Evolutionary conservation across 768 basidiomycete species (phyloP).

Genomic region (Porpolomopsis calyptriformis): DNA sequence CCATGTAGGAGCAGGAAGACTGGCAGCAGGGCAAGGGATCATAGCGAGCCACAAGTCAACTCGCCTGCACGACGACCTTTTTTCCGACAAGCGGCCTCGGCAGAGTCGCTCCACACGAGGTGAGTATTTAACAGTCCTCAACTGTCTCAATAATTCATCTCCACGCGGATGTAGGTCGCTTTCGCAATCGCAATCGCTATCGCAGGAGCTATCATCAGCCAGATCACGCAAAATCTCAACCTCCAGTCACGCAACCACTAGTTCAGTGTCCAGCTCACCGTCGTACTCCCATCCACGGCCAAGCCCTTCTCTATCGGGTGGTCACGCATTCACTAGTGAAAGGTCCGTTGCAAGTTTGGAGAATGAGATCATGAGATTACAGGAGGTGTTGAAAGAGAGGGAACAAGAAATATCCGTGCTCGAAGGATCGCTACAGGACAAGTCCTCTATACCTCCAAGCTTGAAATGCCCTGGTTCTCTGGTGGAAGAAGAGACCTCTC

Average conservation of each 20-base stretch:
- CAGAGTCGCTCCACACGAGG: conserved; percentile 85
- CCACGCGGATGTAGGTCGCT: conserved; percentile 51
- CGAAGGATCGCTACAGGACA: conserved; percentile 40
- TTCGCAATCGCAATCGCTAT: conserved; percentile 90
- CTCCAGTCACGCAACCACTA: conserved; percentile 67
- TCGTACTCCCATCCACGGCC: conserved; percentile 45
- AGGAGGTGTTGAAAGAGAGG: conserved; percentile 82
- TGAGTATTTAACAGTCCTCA: conserved; percentile 21
- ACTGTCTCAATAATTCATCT: conserved; percentile 9
- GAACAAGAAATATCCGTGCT: conserved; percentile 82
- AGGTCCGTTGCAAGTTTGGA: conserved; percentile 80
- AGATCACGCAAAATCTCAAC: conserved; percentile 76
- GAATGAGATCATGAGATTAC: conserved; percentile 90
- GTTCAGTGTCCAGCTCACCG: conserved; percentile 40
- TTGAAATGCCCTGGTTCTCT: no score
- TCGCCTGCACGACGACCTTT: conserved; percentile 57
- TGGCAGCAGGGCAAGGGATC: conserved; percentile 39
- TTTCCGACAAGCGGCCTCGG: conserved; percentile 81
- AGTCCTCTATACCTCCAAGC: conserved; percentile 7
- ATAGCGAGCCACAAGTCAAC: conserved; percentile 38
- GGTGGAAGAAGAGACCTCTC: no score
- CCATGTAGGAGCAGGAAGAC: conserved; percentile 45
- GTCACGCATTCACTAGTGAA: conserved; percentile 33
- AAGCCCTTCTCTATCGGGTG: conserved; percentile 30
- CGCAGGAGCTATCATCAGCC: conserved; percentile 90